These are phyloP conservation scores for Nothopassalora personata DNA, from an alignment of 2,329 filamentous ascomycete species.

Conservation along the genomic window DNA sequence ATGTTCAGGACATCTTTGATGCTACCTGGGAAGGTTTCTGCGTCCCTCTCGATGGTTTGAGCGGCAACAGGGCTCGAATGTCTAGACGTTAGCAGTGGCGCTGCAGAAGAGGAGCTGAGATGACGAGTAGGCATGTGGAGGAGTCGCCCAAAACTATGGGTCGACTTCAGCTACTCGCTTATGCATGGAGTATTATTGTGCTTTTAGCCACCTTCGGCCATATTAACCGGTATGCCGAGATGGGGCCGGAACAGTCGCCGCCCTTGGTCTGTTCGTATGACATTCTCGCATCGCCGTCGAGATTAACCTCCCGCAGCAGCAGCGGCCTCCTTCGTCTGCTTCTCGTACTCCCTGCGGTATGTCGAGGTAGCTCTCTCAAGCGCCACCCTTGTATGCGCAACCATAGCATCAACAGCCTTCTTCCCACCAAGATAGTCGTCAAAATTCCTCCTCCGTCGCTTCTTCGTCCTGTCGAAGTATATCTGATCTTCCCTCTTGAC, in stretches of 20 bases:
- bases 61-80: no score
- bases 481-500: slow-evolving; percentile 66
- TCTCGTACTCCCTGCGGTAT: slow-evolving; percentile 64
- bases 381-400: slow-evolving; percentile 67
- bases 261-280: no score
- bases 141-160: no score
- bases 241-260: no score
- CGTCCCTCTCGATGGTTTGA: no score
- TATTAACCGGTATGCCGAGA: no score
- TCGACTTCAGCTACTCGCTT: no score
- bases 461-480: slow-evolving; percentile 65
- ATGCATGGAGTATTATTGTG: background rate
- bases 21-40: background rate
- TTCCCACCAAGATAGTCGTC: slow-evolving; percentile 65
- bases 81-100: no score
- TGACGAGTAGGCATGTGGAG: no score
- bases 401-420: slow-evolving; percentile 68
- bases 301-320: background rate
- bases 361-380: slow-evolving; percentile 64
- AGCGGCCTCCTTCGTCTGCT: slow-evolving; percentile 41
- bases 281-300: background rate
- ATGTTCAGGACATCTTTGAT: background rate
- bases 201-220: no score
- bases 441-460: slow-evolving; percentile 57
- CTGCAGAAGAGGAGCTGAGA: no score